Evolutionary conservation across 768 basidiomycete species (phyloP), one percentile per base, ranked within the genome.

Genomic region (Russula lepida): DNA sequence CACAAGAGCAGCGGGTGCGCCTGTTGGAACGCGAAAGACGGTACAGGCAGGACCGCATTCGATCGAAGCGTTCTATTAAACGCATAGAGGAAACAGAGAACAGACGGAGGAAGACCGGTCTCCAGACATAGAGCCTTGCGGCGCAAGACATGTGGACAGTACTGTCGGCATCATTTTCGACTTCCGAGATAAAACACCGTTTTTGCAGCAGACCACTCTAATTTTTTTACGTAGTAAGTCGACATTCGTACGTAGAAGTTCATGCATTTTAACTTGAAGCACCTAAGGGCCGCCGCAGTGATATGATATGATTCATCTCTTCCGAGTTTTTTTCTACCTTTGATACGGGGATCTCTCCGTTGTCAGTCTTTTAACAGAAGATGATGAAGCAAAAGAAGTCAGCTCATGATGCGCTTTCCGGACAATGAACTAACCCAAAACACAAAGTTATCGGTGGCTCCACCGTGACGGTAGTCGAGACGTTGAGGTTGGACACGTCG

Each of bases 11-110:
- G 66, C 65, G 67, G 47, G 69, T 49, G 56, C 65, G 63, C 62
- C n/a, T 75, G 35, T 41, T 72, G 44, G 63, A 68, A 58, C 64
- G 69, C 62, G 74, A 75, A 68, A 57, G 68, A 58, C 52, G 58
- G 51, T 55, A 62, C n/a, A 62, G 65, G 55, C 54, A 62, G 52
- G 52, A 67, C 46, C 70, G 68, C 62, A 66, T 65, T 35, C 37
- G 37, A 52, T 46, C 60, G 62, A 53, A 9, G 15, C 17, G 27
- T 27, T 15, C 52, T 19, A 28, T 11, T 23, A 37, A 43, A 13
- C 47, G 54, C 32, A 9, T 6, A 6, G 32, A 39, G 35, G 27
- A 15, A 21, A 11, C 41, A 6, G 50, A 51, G 49, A 23, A 21
- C 55, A 62, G 46, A 49, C 25, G 49, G 55, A 46, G 27, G 17